Conservation (phyloP, 1,139 yeast genomes). For the Pichia sp. region DNA sequence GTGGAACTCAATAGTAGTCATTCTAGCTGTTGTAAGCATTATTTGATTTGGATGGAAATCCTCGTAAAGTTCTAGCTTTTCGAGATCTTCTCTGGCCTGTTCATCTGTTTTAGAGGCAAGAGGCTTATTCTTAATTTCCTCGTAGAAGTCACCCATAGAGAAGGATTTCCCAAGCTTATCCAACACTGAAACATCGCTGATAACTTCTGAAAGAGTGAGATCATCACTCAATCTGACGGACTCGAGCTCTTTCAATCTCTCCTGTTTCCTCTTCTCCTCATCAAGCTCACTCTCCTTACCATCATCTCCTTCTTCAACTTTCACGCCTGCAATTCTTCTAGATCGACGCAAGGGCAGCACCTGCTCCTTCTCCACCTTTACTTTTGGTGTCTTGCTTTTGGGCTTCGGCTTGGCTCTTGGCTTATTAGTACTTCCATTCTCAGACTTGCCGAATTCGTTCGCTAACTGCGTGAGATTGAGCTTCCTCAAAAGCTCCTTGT, state of each 20-base stretch:
- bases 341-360: constrained; percentile 54
- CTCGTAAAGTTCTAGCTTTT: constrained; percentile 42
- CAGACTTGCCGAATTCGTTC: constrained; percentile 27
- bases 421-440: constrained; percentile 7
- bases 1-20: constrained; percentile 69
- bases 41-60: constrained; percentile 64
- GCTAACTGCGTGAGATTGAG: constrained; percentile 37
- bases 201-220: constrained; percentile 49
- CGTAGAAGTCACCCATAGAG: constrained; percentile 77
- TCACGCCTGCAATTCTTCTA: constrained; percentile 58
- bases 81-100: constrained; percentile 45
- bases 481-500: constrained; percentile 42
- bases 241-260: constrained; percentile 44
- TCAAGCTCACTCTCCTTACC: constrained; percentile 11
- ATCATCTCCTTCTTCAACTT: constrained; percentile 35
- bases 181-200: constrained; percentile 23
- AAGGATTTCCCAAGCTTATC: constrained; percentile 45
- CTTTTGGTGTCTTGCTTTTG: constrained; percentile 10
- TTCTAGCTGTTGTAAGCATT: constrained; percentile 64
- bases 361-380: constrained; percentile 24
- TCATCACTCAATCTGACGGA: constrained; percentile 56
- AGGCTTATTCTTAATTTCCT: constrained; percentile 32
- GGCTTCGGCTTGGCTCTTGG: constrained; percentile 19
- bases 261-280: constrained; percentile 33
- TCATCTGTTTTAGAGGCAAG: constrained; percentile 34